Base-by-base conservation (phyloP, 169 alveolate species). In the Theileria luwenshuni region DNA sequence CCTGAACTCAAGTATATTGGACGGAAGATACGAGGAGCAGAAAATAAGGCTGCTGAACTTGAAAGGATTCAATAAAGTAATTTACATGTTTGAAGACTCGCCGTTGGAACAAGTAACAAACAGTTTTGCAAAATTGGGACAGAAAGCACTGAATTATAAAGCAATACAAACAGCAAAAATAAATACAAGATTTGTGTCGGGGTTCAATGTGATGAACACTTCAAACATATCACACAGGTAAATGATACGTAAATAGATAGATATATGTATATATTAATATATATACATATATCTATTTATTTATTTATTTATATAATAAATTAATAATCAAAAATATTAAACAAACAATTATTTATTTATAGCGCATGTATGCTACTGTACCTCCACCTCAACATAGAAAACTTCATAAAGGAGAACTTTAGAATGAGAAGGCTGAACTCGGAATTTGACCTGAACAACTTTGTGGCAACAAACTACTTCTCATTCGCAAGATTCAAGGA, bases 11-110 rank as follows among this genome's bases (percentile, higher is more conserved):
- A 90, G 95, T 61, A 86, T 92, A n/a, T 63, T 76, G 8, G 95
- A 92, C 68, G 95, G 95, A 6, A 74, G 89, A 32, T 89, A 92
- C 65, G 94, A 92, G 42, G 95, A 92, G 47, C 95, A 92, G 64
- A 90, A 90, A 76, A 62, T 83, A 43, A 81, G 95, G 32, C 68
- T 92, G 69, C 80, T 92, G 86, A 83, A 92, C 38, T 75, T 90
- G 33, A 63, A 58, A 23, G 95, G 93, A 27, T 81, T 79, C 63
- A 84, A 77, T 25, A 92, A 83, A 69, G 90, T 92, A 10, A 83
- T 90, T 43, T 92, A 87, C 75, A 64, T 92, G 27, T 83, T 90
- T 28, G 95, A 92, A 51, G 86, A 85, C 75, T 63, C 81, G 35
- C 77, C 65, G 30, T 54, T 52, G 62, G 84, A 84, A 6, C 30